These are phyloP conservation scores for Acer yangbiense DNA, from an alignment of 345 rosid genomes.

Conservation along the genomic window DNA sequence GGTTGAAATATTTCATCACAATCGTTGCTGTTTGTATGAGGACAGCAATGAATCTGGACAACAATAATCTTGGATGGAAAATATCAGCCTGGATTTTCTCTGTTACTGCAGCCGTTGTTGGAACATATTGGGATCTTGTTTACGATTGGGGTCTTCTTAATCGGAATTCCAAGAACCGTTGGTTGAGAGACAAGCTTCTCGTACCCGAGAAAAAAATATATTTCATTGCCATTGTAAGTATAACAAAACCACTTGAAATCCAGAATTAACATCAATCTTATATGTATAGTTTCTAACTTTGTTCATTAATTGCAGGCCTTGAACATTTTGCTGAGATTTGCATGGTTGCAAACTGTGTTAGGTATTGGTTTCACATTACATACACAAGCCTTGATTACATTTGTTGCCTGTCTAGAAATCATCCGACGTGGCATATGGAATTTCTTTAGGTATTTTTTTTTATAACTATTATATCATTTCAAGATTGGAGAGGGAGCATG, in stretches of 20 bases:
- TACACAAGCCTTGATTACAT: slow-evolving; percentile 36
- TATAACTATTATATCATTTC: too few relatives aligned
- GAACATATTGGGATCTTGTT: slow-evolving; percentile 74
- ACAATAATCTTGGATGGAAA: slow-evolving; percentile 33
- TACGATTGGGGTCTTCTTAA: slow-evolving; percentile 75
- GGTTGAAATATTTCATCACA: slow-evolving; percentile 56
- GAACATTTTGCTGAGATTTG: slow-evolving; percentile 59
- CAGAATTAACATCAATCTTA: neutral
- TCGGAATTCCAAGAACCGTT: slow-evolving; percentile 45
- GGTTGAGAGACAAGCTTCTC: slow-evolving; percentile 76
- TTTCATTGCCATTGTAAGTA: slow-evolving; percentile 58
- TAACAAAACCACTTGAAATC: neutral
- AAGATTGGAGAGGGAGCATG: neutral
- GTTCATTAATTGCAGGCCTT: slow-evolving; percentile 35
- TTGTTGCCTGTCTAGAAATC: slow-evolving; percentile 68
- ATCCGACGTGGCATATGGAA: slow-evolving; percentile 78
- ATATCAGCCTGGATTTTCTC: slow-evolving; percentile 50
- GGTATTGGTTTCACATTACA: slow-evolving; percentile 35
- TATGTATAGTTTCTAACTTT: neutral
- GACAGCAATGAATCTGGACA: slow-evolving; percentile 46
- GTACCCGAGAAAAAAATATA: slow-evolving; percentile 48
- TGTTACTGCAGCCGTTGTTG: slow-evolving; percentile 41
- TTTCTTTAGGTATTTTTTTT: slow-evolving; percentile 53
- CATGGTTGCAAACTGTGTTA: slow-evolving; percentile 71
- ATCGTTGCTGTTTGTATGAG: slow-evolving; percentile 60